A percentile compares a stretch with the other conserved stretches of the same genome.
Evolutionary conservation across 768 basidiomycete genomes (phyloP).

Genomic region (Tephrocybe sp.): DNA sequence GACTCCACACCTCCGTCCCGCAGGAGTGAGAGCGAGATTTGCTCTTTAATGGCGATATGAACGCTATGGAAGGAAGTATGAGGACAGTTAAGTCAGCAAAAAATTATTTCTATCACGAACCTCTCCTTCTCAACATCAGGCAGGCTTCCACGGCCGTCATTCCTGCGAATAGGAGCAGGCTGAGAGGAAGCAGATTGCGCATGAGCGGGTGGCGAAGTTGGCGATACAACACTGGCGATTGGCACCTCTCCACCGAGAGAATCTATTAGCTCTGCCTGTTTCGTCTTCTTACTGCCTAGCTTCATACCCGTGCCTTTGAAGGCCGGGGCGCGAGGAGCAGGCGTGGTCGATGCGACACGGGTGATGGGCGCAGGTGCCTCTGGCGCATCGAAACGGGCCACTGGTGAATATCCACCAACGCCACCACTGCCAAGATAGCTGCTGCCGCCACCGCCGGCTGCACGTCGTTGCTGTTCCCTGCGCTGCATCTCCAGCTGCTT

Average conservation of each 20-base stretch:
- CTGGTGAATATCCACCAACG: constrained; percentile 64
- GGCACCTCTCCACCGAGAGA: constrained; percentile 79
- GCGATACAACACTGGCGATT: constrained; percentile 36
- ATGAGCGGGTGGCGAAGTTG: constrained; percentile 45
- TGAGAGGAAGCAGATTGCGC: constrained; percentile 45
- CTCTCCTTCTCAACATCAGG: constrained; percentile 76
- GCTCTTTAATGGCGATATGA: constrained; percentile 84
- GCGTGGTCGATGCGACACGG: constrained; percentile 39
- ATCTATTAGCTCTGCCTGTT: constrained; percentile 84
- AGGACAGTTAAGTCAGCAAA: background rate
- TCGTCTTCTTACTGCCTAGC: constrained; percentile 87
- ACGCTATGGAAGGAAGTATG: constrained; percentile 48
- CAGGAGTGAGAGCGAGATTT: constrained; percentile 73
- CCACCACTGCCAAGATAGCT: constrained; percentile 70
- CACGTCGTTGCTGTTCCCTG: constrained; percentile 85
- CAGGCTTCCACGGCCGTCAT: constrained; percentile 56
- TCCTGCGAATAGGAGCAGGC: constrained; percentile 40
- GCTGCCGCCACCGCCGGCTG: constrained; percentile 48
- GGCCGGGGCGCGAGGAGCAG: constrained; percentile 60
- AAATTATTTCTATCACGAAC: constrained; percentile 37
- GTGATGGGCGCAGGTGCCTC: constrained; percentile 40
- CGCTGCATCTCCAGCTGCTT: constrained; percentile 98
- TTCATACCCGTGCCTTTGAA: constrained; percentile 98
- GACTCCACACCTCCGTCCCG: constrained; percentile 90
- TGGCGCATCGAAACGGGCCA: constrained; percentile 70